These are phyloP conservation scores for Lasiodiplodia sp. DNA, from an alignment of 2,329 filamentous ascomycete genomes.

Conservation along the genomic window DNA sequence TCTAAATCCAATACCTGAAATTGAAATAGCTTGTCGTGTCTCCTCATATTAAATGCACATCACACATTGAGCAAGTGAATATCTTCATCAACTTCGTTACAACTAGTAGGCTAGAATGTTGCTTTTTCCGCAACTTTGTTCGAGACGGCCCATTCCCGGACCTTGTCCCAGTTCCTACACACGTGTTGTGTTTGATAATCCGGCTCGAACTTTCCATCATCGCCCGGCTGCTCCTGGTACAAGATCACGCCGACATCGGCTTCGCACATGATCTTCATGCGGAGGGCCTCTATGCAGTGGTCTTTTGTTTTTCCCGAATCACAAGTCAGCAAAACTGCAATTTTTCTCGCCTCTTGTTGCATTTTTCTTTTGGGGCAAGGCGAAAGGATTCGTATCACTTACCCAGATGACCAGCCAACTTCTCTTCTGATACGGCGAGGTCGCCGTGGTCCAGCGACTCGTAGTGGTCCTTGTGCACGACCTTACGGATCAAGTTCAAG, in stretches of 20 bases:
- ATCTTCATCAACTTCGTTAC: conserved; percentile 4
- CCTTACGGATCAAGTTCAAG: conserved; percentile 45
- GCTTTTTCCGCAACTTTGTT: conserved; percentile 41
- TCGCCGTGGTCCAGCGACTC: conserved; percentile 37
- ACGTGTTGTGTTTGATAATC: conserved; percentile 44
- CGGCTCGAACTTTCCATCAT: conserved; percentile 36
- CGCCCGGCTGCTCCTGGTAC: conserved; percentile 36
- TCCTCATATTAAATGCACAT: background rate
- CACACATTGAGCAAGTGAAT: background rate
- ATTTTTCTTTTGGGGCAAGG: background rate
- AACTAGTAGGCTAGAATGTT: conserved; percentile 10
- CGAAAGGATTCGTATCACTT: background rate
- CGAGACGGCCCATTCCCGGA: conserved; percentile 43
- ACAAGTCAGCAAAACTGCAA: background rate
- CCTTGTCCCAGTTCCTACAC: conserved; percentile 44
- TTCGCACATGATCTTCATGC: conserved; percentile 47
- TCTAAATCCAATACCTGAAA: background rate
- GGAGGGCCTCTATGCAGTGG: conserved; percentile 46
- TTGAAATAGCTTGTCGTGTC: background rate
- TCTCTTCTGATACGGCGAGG: conserved; percentile 37
- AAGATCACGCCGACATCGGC: conserved; percentile 42
- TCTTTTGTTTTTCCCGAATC: conserved; percentile 31
- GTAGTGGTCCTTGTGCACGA: conserved; percentile 45
- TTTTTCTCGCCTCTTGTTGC: too few relatives aligned
- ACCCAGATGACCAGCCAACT: conserved; percentile 10